Evolutionary conservation across 2,329 filamentous ascomycete species (phyloP), one percentile per base, ranked within the genome.

Genomic region (Fusarium sp.): DNA sequence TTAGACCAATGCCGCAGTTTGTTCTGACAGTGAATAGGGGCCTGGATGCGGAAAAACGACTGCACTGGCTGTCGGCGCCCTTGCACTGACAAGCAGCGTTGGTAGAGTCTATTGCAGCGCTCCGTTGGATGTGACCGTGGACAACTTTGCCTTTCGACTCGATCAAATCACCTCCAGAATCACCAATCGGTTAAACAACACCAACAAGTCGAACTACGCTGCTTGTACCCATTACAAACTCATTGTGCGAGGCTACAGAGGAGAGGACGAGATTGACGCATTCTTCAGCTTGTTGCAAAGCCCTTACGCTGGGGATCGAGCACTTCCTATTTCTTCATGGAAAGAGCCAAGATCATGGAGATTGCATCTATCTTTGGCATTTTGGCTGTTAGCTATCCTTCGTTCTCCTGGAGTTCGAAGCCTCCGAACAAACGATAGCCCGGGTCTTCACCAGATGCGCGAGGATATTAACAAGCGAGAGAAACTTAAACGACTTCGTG

Each of bases 11-110:
- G 2, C 47, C 11, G 4, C 12, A 7, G 17, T 33, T 56, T 15
- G 14, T 22, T n/a, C 54, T 63, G 12, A 56, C 52, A 6, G 7
- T 11, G 0, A 30, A 15, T 32, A 76, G 74, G 60, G 58, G 0
- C 58, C 74, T 14, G 74, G 74, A 0, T 73, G 69, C 10, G 76
- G 74, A 1, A 78, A 77, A 20, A 78, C 76, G 0, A 50, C 68
- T 0, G 11, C 45, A 1, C 52, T 69, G 0, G 66, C 72, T 15
- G 64, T 59, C 0, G 60, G 38, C 1, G 17, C 72, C 0, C 37
- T 79, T 0, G 68, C 67, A 0, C 72, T 79, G 54, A 15, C 61
- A 0, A 60, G 32, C 15, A 70, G 22, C 1, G 15, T 77, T 2
- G 73, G 69, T 1, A 12, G 30, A 1, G 38, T 76, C 0, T 47